Evolutionary conservation across 345 rosid species (phyloP).

Genomic region (Clarkia xantiana): DNA sequence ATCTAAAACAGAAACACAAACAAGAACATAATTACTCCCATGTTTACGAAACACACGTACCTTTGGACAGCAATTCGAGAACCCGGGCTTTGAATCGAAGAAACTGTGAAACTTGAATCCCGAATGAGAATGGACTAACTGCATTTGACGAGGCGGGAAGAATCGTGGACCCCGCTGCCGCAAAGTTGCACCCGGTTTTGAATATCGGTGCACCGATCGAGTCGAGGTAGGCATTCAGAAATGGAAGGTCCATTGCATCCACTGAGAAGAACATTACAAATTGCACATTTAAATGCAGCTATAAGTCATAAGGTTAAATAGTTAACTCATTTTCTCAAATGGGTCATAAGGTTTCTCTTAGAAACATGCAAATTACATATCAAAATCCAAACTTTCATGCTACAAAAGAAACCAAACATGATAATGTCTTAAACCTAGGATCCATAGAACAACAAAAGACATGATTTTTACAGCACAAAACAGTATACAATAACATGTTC

Average conservation of each 20-base stretch:
- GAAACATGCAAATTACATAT: too few relatives aligned
- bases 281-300: too few relatives aligned
- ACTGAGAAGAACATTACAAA: slow-evolving; percentile 34
- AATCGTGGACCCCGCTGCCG: slow-evolving; percentile 75
- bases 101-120: slow-evolving; percentile 73
- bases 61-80: slow-evolving; percentile 44
- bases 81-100: slow-evolving; percentile 58
- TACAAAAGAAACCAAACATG: not conserved
- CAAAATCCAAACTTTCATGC: not conserved
- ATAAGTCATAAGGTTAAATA: too few relatives aligned
- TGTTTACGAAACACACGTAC: slow-evolving; percentile 9
- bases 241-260: slow-evolving; percentile 91
- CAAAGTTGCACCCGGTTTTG: slow-evolving; percentile 76
- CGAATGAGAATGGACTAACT: slow-evolving; percentile 68
- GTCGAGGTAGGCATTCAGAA: slow-evolving; percentile 77
- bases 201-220: slow-evolving; percentile 72
- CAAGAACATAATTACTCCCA: not conserved
- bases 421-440: not conserved
- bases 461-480: not conserved
- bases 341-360: too few relatives aligned
- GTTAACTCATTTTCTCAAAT: too few relatives aligned
- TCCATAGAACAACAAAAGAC: not conserved
- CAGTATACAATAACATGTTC: not conserved
- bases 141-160: slow-evolving; percentile 61
- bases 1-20: not conserved